A percentile compares a stretch with the other conserved stretches of the same genome.
These are phyloP conservation scores for Acanthamoeba healyi DNA, from an alignment of 208 protist species.

Conservation along the genomic window DNA sequence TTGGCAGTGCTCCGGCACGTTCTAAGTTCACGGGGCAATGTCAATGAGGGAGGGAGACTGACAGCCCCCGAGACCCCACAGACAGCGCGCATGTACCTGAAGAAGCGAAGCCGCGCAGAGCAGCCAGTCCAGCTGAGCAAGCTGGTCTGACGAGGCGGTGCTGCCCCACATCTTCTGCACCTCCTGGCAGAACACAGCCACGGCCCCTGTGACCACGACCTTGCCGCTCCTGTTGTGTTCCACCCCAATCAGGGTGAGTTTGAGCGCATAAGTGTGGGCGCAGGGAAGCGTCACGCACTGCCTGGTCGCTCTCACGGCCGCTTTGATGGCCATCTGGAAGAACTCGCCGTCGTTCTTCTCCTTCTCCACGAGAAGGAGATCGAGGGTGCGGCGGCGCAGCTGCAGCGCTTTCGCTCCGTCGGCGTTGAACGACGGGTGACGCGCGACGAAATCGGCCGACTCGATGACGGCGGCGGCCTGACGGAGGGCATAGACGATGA, in stretches of 20 bases:
- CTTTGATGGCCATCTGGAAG: slow-evolving; percentile 4
- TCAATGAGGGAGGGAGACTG: too few relatives aligned
- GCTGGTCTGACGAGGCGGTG: neutral
- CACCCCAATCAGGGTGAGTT: too few relatives aligned
- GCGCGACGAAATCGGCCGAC: neutral
- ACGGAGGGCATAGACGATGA: neutral
- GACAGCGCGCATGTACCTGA: neutral
- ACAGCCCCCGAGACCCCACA: too few relatives aligned
- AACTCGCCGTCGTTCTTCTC: slow-evolving; percentile 14
- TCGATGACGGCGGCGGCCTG: slow-evolving; percentile 20
- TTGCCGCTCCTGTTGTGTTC: slow-evolving; percentile 2
- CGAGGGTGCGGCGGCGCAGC: neutral
- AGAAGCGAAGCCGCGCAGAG: neutral
- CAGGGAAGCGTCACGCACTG: neutral
- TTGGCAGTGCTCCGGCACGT: neutral
- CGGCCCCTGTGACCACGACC: neutral
- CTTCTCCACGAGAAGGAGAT: slow-evolving; percentile 38
- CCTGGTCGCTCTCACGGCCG: neutral
- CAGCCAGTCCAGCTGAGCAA: neutral
- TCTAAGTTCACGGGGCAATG: neutral
- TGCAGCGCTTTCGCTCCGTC: slow-evolving; percentile 30
- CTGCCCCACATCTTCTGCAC: neutral
- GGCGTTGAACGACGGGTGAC: slow-evolving; percentile 18
- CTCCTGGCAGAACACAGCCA: neutral
- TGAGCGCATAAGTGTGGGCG: too few relatives aligned